These are phyloP conservation scores for Phytophthora syringae DNA, from an alignment of 352 stramenopile species.

Conservation along the genomic window DNA sequence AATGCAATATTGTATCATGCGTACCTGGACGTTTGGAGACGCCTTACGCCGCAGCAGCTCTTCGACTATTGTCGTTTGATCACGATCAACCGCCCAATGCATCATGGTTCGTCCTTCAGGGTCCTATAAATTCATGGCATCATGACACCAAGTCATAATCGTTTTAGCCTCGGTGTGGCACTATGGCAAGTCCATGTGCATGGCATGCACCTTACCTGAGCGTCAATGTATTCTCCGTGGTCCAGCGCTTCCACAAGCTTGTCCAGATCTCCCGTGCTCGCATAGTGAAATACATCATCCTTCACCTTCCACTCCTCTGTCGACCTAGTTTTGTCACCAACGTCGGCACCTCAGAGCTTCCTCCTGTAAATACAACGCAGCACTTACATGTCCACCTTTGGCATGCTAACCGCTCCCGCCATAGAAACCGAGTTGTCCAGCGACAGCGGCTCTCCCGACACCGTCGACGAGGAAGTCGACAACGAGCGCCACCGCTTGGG, in stretches of 20 bases:
- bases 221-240: constrained; percentile 50
- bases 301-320: constrained; percentile 80
- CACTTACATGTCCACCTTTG: constrained; percentile 73
- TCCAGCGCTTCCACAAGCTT: constrained; percentile 56
- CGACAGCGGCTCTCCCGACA: constrained; percentile 38
- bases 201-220: constrained; percentile 33
- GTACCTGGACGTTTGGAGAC: constrained; percentile 66
- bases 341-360: constrained; percentile 9
- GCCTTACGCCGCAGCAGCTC: constrained; percentile 61
- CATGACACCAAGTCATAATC: background rate
- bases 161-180: background rate
- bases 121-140: constrained; percentile 51
- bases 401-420: constrained; percentile 63
- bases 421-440: constrained; percentile 54
- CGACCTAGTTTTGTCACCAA: constrained; percentile 45
- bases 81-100: constrained; percentile 81
- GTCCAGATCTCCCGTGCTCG: constrained; percentile 64
- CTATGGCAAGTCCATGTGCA: background rate
- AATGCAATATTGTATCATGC: background rate
- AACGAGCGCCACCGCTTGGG: constrained; percentile 31
- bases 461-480: constrained; percentile 25
- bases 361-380: background rate
- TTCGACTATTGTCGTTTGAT: constrained; percentile 57
- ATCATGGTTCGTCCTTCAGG: constrained; percentile 82
- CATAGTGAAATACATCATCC: constrained; percentile 77